These are phyloP conservation scores for Aleurites moluccanus DNA, from an alignment of 441 rosid genomes.

Conservation along the genomic window DNA sequence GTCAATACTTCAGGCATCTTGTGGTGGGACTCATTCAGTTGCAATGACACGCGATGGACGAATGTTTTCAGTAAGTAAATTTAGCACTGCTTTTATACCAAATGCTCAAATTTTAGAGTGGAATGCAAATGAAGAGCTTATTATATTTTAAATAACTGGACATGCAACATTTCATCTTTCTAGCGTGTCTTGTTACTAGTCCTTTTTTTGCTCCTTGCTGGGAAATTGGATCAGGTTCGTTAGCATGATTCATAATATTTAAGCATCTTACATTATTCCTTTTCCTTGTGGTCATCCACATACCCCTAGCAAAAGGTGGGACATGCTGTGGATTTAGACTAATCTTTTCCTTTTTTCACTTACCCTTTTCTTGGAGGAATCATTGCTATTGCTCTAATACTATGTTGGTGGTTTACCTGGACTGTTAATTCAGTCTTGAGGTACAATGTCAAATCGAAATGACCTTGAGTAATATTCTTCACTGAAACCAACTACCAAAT, in stretches of 20 bases:
- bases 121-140: background rate
- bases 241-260: background rate
- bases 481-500: background rate
- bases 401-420: background rate
- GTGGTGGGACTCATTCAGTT: slow-evolving; percentile 99
- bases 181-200: background rate
- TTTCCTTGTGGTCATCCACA: background rate
- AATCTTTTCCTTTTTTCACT: no score
- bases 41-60: slow-evolving; percentile 83
- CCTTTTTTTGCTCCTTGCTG: background rate
- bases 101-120: background rate
- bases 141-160: background rate
- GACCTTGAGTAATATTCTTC: no score
- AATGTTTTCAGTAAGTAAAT: slow-evolving; percentile 78
- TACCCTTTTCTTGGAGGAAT: no score
- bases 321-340: no score
- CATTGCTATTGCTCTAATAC: no score
- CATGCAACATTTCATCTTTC: background rate
- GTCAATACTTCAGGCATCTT: slow-evolving; percentile 64
- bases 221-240: background rate
- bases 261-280: background rate
- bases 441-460: no score
- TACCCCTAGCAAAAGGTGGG: no score
- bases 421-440: background rate
- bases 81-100: background rate